A percentile compares a stretch with the other conserved stretches of the same genome.
These are phyloP conservation scores for Madurella mycetomatis DNA, from an alignment of 2,329 filamentous ascomycete species.

Conservation along the genomic window DNA sequence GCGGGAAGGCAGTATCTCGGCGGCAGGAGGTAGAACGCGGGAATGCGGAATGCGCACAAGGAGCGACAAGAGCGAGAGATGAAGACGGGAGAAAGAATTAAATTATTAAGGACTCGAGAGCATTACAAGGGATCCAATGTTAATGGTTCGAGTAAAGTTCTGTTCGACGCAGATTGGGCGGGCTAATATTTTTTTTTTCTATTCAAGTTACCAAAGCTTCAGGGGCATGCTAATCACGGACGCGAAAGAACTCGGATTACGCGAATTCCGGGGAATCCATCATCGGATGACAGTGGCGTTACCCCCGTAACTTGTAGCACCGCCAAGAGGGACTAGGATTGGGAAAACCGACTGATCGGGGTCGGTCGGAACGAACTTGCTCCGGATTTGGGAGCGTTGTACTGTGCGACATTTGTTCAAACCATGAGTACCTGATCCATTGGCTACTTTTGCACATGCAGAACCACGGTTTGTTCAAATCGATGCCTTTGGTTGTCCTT, in stretches of 20 bases:
- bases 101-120: neutral
- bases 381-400: neutral
- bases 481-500: too few relatives aligned
- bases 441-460: too few relatives aligned
- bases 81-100: neutral
- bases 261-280: neutral
- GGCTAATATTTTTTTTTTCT: conserved; percentile 11
- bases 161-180: conserved; percentile 12
- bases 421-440: too few relatives aligned
- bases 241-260: conserved; percentile 11
- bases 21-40: neutral
- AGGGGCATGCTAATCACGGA: conserved; percentile 19
- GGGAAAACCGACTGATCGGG: conserved; percentile 5
- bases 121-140: neutral
- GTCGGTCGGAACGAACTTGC: neutral
- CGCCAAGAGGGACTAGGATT: conserved; percentile 2
- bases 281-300: conserved; percentile 22
- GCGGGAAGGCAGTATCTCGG: neutral
- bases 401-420: too few relatives aligned
- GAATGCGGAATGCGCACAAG: neutral
- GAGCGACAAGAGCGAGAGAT: neutral
- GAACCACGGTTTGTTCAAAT: too few relatives aligned
- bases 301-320: conserved; percentile 8
- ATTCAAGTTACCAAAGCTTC: neutral
- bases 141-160: neutral